Evolutionary conservation across 148 eudicot species (phyloP).

Genomic region (Nepenthes gracilis): DNA sequence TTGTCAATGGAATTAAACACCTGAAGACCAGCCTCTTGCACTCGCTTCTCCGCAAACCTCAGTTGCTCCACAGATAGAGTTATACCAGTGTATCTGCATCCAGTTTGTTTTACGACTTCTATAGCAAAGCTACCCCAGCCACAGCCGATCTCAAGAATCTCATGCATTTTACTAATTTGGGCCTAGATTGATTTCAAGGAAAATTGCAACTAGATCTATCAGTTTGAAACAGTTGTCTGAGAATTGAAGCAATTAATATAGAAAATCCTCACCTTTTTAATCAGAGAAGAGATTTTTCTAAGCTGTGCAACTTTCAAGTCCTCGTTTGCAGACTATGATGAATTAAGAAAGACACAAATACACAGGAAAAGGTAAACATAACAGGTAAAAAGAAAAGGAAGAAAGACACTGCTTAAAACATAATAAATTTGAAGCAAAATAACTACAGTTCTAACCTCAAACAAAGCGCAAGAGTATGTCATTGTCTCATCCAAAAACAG

Average conservation of each 20-base stretch:
- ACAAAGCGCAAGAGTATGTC: constrained; percentile 90
- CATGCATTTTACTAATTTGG: constrained; percentile 51
- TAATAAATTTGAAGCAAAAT: not conserved
- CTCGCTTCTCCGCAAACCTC: constrained; percentile 62
- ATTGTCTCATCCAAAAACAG: constrained; percentile 94
- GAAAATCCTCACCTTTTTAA: constrained; percentile 37
- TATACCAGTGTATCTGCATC: constrained; percentile 92
- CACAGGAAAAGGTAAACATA: not conserved
- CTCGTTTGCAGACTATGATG: constrained; percentile 51
- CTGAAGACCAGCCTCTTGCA: constrained; percentile 87
- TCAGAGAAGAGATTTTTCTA: constrained; percentile 57
- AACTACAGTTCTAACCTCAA: constrained; percentile 44
- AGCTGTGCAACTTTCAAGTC: constrained; percentile 75
- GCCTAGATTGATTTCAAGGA: constrained; percentile 31
- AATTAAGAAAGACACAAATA: not conserved
- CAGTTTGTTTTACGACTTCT: constrained; percentile 77
- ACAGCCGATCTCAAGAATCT: constrained; percentile 85
- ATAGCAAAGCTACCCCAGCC: constrained; percentile 98
- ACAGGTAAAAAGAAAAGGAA: not conserved
- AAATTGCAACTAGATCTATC: not conserved
- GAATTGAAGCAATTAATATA: not conserved
- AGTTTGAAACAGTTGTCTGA: not conserved
- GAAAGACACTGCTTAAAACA: not conserved
- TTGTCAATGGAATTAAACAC: constrained; percentile 11
- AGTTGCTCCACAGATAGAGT: constrained; percentile 79